Conservation (phyloP, 78 protist species). For the Parvularia atlantis region DNA sequence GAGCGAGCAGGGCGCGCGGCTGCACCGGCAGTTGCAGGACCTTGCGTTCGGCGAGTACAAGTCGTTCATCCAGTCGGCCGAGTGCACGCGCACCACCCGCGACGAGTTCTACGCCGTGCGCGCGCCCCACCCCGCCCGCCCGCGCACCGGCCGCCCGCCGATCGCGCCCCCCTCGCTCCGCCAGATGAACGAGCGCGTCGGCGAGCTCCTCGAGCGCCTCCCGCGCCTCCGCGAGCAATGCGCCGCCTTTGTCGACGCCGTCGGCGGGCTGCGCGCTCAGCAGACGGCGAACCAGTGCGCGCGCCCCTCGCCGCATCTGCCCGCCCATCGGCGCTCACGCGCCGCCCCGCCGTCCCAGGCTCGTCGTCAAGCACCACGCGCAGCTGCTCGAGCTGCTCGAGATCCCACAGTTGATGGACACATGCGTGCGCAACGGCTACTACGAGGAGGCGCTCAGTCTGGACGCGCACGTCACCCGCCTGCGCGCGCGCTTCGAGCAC, state of each 20-base stretch:
- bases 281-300: too few relatives aligned
- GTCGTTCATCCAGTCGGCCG: neutral
- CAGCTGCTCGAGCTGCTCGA: constrained; percentile 36
- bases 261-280: neutral
- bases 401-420: constrained; percentile 40
- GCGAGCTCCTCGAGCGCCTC: neutral
- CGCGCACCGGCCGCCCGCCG: neutral
- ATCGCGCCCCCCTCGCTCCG: neutral
- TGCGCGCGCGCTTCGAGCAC: too few relatives aligned
- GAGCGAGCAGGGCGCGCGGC: too few relatives aligned
- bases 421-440: constrained; percentile 31
- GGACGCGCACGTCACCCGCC: constrained; percentile 1
- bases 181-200: neutral
- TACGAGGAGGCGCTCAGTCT: constrained; percentile 39
- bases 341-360: too few relatives aligned
- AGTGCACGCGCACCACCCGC: neutral
- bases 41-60: neutral
- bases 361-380: constrained; percentile 1
- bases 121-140: neutral
- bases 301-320: too few relatives aligned
- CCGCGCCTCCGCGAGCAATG: neutral
- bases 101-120: too few relatives aligned
- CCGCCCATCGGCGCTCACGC: too few relatives aligned
- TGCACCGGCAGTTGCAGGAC: neutral
- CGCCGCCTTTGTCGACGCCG: neutral